phyloP scores from a whole-genome alignment of 306 rosid species.

The Glycyrrhiza uralensis region DNA sequence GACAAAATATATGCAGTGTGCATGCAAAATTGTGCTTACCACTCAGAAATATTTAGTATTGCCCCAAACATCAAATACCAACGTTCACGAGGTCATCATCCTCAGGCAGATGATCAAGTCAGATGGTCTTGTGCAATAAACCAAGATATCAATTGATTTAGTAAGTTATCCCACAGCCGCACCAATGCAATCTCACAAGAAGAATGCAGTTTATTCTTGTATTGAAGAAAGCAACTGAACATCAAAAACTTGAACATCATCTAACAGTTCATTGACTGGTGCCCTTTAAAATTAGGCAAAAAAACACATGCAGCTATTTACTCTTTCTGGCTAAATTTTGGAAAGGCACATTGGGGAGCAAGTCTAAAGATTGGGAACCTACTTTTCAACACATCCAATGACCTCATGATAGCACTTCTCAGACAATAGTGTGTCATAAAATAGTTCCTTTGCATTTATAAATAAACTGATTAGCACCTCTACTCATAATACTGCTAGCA shows the following conservation, averaged over 20 bases:
- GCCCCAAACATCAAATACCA: background rate
- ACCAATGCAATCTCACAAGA: constrained; percentile 40
- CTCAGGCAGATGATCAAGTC: too few relatives aligned
- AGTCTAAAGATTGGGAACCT: constrained; percentile 53
- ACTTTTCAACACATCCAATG: constrained; percentile 49
- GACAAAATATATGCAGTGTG: too few relatives aligned
- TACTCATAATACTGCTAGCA: constrained; percentile 27
- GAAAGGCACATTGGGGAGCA: constrained; percentile 56
- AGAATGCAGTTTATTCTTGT: constrained; percentile 39
- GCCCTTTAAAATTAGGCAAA: constrained; percentile 44
- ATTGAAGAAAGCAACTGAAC: constrained; percentile 27
- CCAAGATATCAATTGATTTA: constrained; percentile 47
- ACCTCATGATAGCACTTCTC: constrained; percentile 41
- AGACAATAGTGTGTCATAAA: constrained; percentile 51
- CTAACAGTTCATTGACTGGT: constrained; percentile 31
- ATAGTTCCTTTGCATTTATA: constrained; percentile 48
- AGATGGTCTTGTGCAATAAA: too few relatives aligned
- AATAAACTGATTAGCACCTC: constrained; percentile 50
- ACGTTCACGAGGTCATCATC: background rate
- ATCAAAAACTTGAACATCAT: constrained; percentile 36
- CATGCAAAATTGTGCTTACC: background rate
- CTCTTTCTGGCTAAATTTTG: constrained; percentile 44
- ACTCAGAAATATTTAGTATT: background rate
- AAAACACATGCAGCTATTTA: constrained; percentile 48
- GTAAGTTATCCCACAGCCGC: constrained; percentile 48